A percentile compares a stretch with the other conserved stretches of the same genome.
Conservation (phyloP, 2,329 filamentous ascomycete genomes). For the Escovopsis sp. region DNA sequence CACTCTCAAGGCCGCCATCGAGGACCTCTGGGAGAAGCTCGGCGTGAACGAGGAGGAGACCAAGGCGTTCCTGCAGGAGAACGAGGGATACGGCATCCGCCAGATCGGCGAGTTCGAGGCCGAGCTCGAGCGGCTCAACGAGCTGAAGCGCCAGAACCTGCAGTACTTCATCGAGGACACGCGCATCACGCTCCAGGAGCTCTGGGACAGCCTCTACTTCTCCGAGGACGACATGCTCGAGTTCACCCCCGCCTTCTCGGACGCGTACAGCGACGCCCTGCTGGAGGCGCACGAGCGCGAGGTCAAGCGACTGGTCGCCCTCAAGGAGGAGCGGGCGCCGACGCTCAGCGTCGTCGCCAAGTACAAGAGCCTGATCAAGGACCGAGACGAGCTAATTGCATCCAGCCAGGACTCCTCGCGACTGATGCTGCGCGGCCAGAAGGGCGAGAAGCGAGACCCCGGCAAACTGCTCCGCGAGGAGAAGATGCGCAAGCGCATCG, state of each 20-base stretch:
- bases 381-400: constrained; percentile 73
- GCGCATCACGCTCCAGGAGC: constrained; percentile 74
- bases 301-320: constrained; percentile 62
- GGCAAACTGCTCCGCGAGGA: constrained; percentile 88
- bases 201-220: constrained; percentile 90
- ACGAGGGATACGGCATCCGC: constrained; percentile 79
- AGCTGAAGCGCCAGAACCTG: constrained; percentile 88
- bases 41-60: constrained; percentile 70
- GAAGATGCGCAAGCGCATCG: constrained; percentile 95
- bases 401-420: constrained; percentile 93
- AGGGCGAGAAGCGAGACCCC: constrained; percentile 87
- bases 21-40: constrained; percentile 77
- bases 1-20: constrained; percentile 65
- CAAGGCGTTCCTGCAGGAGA: constrained; percentile 71
- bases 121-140: constrained; percentile 71
- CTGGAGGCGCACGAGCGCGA: constrained; percentile 91
- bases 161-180: constrained; percentile 95
- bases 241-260: constrained; percentile 91
- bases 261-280: constrained; percentile 91
- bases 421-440: constrained; percentile 78
- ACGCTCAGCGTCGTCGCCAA: constrained; percentile 70
- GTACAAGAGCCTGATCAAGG: constrained; percentile 67
- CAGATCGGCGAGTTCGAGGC: constrained; percentile 95
- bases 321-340: constrained; percentile 78
- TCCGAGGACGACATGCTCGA: constrained; percentile 98